Evolutionary conservation across 225 moss, liverwort and hornwort species (phyloP).

Genomic region (Pseudisothecium myosuroides): DNA sequence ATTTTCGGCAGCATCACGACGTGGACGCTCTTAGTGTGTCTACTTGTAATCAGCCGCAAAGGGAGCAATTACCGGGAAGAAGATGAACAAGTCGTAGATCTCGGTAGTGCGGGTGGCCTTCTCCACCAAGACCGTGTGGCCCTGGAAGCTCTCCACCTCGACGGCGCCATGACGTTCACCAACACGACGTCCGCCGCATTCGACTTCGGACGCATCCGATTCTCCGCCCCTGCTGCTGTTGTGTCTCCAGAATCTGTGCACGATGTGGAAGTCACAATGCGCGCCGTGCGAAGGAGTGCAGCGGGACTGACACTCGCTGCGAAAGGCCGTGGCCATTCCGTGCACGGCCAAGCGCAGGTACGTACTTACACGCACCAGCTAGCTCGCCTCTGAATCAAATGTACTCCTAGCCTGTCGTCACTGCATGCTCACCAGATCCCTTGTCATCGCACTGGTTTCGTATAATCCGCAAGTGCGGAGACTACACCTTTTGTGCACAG

Average conservation of each 20-base stretch:
- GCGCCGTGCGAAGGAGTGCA: constrained; percentile 11
- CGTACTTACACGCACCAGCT: background rate
- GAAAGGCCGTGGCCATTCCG: constrained; percentile 61
- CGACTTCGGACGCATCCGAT: constrained; percentile 54
- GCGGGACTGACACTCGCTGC: constrained; percentile 59
- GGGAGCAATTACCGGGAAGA: background rate
- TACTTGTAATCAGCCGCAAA: background rate
- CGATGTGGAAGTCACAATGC: constrained; percentile 40
- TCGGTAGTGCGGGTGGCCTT: background rate
- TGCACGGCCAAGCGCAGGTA: constrained; percentile 63
- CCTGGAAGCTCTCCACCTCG: background rate
- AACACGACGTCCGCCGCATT: constrained; percentile 21
- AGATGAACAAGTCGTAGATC: background rate
- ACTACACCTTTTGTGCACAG: background rate
- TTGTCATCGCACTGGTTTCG: background rate
- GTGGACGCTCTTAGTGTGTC: constrained; percentile 17
- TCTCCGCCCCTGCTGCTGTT: constrained; percentile 42
- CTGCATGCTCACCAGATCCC: background rate
- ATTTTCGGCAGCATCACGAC: background rate
- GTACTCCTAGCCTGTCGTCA: background rate
- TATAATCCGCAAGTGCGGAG: no score
- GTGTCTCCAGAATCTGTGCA: constrained; percentile 38
- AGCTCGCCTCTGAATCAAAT: background rate
- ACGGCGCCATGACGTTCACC: constrained; percentile 11
- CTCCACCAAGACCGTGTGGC: background rate